phyloP scores from a whole-genome alignment of 495 filamentous ascomycete species.

The Tuber brumale region DNA sequence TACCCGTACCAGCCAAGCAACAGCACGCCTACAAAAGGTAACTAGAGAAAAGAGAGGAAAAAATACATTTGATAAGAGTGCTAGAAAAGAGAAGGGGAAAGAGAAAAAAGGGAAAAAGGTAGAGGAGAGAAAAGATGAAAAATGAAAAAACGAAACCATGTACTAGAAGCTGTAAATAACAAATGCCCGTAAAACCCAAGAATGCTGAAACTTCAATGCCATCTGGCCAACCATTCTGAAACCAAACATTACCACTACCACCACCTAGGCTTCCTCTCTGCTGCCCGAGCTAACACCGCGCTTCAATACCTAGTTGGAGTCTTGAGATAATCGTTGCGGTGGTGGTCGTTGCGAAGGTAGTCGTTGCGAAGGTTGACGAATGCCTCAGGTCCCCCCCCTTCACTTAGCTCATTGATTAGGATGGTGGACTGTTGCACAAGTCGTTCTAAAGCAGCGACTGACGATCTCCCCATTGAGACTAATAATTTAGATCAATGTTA shows the following conservation, averaged over 20 bases:
- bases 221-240: background rate
- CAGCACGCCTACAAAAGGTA: background rate
- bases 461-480: constrained; percentile 89
- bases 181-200: constrained; percentile 33
- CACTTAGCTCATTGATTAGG: constrained; percentile 71
- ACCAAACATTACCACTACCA: background rate
- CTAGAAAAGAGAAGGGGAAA: constrained; percentile 14
- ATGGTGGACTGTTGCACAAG: constrained; percentile 81
- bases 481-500: constrained; percentile 29
- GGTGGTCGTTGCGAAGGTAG: constrained; percentile 45
- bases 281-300: background rate
- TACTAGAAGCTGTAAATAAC: constrained; percentile 26
- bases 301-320: background rate
- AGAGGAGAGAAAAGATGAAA: constrained; percentile 10
- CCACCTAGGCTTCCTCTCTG: background rate
- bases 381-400: constrained; percentile 76
- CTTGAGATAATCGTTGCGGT: constrained; percentile 6
- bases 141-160: constrained; percentile 20
- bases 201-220: constrained; percentile 28
- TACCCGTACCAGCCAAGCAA: background rate
- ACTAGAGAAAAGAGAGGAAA: constrained; percentile 9
- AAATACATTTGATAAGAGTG: constrained; percentile 16
- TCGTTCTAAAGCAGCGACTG: constrained; percentile 76
- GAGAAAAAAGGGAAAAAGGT: constrained; percentile 15
- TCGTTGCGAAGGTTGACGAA: constrained; percentile 76